Percentiles rank a stretch among this genome's conserved stretches.
Conservation (phyloP, 1,139 yeast genomes). For the Suhomyces maxii region DNA sequence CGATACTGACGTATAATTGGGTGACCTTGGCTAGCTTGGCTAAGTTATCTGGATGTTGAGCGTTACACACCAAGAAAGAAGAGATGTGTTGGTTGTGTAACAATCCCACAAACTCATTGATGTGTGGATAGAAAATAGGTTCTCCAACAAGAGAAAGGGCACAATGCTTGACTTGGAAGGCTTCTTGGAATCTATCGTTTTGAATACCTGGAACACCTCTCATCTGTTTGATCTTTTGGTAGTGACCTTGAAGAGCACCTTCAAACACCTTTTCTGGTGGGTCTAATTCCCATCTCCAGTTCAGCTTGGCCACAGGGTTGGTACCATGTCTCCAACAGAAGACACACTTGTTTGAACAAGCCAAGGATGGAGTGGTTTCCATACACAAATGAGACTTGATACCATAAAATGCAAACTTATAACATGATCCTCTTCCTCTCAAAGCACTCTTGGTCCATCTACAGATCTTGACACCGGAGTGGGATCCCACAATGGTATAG, state of each 20-base stretch:
- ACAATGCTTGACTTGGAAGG: slow-evolving; percentile 85
- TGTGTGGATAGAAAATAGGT: slow-evolving; percentile 90
- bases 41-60: slow-evolving; percentile 89
- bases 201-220: slow-evolving; percentile 94
- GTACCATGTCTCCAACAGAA: slow-evolving; percentile 99
- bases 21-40: slow-evolving; percentile 73
- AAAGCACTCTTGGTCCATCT: slow-evolving; percentile 96
- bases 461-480: slow-evolving; percentile 92
- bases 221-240: slow-evolving; percentile 89
- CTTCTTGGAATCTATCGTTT: slow-evolving; percentile 86
- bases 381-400: slow-evolving; percentile 87
- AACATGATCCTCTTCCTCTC: slow-evolving; percentile 92
- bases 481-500: slow-evolving; percentile 89
- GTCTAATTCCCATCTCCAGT: slow-evolving; percentile 95
- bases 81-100: slow-evolving; percentile 78
- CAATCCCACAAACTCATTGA: slow-evolving; percentile 79
- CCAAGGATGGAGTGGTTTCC: slow-evolving; percentile 93
- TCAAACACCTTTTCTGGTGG: slow-evolving; percentile 79
- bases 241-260: slow-evolving; percentile 88
- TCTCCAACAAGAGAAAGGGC: slow-evolving; percentile 92
- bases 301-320: slow-evolving; percentile 89
- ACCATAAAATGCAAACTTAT: slow-evolving; percentile 89
- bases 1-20: slow-evolving; percentile 88
- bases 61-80: slow-evolving; percentile 88
- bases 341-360: slow-evolving; percentile 94